phyloP scores from a whole-genome alignment of 495 filamentous ascomycete species.

The Tuber melanosporum region DNA sequence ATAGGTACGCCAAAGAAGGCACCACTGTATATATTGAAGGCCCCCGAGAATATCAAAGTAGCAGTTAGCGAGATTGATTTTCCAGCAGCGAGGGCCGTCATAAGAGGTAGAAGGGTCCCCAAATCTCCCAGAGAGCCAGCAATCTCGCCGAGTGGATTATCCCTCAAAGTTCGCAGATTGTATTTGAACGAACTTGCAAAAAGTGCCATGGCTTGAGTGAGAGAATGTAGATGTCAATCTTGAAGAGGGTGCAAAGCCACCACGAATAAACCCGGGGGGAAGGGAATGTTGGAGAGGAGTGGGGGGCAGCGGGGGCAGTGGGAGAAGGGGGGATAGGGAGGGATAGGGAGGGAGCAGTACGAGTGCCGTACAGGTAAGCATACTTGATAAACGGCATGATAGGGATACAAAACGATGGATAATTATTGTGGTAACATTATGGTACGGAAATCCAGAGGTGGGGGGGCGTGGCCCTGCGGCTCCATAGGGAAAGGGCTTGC shows the following conservation, averaged over 20 bases:
- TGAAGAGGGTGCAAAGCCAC: background rate
- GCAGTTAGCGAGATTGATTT: constrained; percentile 70
- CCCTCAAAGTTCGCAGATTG: constrained; percentile 50
- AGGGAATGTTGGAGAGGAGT: background rate
- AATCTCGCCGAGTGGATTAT: constrained; percentile 67
- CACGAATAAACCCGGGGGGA: background rate
- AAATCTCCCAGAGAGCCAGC: constrained; percentile 86
- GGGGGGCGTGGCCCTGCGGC: background rate
- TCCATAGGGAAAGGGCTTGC: background rate
- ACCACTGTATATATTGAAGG: constrained; percentile 79
- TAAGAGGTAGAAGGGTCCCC: constrained; percentile 81
- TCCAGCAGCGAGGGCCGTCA: constrained; percentile 71
- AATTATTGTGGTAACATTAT: too few relatives aligned
- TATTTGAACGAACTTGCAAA: constrained; percentile 23
- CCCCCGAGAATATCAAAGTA: constrained; percentile 78
- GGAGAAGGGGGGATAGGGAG: background rate
- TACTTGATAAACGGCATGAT: background rate
- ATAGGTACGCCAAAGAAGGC: constrained; percentile 78
- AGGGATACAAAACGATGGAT: background rate
- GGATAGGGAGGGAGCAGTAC: background rate
- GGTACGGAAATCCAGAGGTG: background rate
- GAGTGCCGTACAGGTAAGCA: too few relatives aligned
- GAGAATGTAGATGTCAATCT: background rate
- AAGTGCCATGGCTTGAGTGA: background rate
- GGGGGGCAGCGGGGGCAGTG: background rate